Conservation (phyloP, 352 stramenopile species). For the Globisporangium canariense region DNA sequence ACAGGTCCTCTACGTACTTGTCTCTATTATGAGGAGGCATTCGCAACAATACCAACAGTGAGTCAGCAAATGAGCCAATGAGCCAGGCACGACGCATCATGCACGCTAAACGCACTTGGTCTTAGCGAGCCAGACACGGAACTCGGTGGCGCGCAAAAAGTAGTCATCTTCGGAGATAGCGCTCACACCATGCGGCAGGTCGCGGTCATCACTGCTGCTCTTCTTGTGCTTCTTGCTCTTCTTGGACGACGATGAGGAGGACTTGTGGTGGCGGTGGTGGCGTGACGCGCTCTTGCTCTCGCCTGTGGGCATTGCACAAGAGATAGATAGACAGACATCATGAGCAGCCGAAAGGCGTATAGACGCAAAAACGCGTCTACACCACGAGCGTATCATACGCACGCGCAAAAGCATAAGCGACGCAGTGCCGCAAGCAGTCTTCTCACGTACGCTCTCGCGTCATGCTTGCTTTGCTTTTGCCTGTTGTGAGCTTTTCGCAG, state of each 20-base stretch:
- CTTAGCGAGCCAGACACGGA: conserved; percentile 70
- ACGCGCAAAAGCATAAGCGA: not conserved
- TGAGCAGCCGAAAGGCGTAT: not conserved
- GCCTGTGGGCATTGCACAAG: not conserved
- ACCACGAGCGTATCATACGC: not conserved
- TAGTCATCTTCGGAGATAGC: conserved; percentile 60
- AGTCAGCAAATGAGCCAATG: conserved; percentile 5
- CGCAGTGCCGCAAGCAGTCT: not conserved
- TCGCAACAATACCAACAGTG: not conserved
- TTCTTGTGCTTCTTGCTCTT: conserved; percentile 31
- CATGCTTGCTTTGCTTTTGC: not conserved
- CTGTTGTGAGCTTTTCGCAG: not conserved
- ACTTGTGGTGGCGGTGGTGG: conserved; percentile 17
- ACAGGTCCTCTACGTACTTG: conserved; percentile 74
- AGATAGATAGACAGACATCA: not conserved
- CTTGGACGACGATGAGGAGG: conserved; percentile 18
- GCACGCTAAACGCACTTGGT: conserved; percentile 28
- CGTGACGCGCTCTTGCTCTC: conserved; percentile 15
- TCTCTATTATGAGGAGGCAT: conserved; percentile 26
- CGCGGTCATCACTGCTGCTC: conserved; percentile 4
- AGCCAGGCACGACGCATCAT: not conserved
- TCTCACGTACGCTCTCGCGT: not conserved
- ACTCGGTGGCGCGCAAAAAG: conserved; percentile 63
- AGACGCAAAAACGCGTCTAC: not conserved
- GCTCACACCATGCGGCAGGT: conserved; percentile 22